Conservation (phyloP, 768 basidiomycete species). For the Macrolepiota albuminosa region DNA sequence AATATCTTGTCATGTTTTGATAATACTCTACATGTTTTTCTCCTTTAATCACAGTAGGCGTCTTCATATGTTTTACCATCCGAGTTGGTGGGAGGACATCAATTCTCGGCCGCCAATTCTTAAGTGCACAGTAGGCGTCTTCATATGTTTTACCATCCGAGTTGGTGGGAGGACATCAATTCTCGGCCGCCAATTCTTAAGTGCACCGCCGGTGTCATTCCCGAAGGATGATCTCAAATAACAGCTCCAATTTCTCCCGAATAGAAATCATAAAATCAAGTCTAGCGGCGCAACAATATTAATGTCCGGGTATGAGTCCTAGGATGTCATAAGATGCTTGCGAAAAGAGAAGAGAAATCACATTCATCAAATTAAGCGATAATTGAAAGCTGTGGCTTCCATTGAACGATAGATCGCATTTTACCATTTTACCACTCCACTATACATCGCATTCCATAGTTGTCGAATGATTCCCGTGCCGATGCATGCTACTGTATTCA, state of each 20-base stretch:
- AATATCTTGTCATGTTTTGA: neutral
- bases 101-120: neutral
- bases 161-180: neutral
- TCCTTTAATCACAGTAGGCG: neutral
- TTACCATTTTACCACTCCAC: neutral
- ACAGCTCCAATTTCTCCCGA: neutral
- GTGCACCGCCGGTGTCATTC: neutral
- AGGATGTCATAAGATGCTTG: neutral
- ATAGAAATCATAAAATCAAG: neutral
- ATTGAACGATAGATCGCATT: neutral
- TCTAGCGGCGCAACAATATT: neutral
- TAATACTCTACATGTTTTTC: neutral
- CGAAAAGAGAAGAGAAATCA: neutral
- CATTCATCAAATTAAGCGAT: neutral
- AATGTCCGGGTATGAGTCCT: slow-evolving; percentile 1
- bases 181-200: neutral
- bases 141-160: neutral
- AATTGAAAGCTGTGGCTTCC: neutral
- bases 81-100: neutral
- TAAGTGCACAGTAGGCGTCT: neutral
- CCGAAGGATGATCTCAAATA: neutral
- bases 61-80: neutral
- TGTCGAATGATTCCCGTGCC: neutral
- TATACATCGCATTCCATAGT: neutral
- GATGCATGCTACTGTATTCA: neutral